Base-by-base conservation (phyloP, 2,329 filamentous ascomycete species). In the Ophiognomonia clavigignenti-juglandacearum region DNA sequence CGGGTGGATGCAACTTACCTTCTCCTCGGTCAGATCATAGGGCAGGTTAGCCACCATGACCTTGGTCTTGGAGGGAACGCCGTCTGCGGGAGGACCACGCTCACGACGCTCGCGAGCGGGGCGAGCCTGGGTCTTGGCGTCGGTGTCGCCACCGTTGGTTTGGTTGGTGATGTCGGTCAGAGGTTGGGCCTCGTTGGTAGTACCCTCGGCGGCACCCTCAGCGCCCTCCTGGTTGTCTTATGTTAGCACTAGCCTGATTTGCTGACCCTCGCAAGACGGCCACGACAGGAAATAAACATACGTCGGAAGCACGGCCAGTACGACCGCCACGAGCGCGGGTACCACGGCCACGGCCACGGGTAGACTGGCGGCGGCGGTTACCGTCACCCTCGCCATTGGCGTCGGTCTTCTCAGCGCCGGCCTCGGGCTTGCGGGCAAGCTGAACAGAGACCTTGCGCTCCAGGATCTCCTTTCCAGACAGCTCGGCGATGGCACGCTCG, bases 31-130 rank as follows among this genome's bases (percentile, higher is more conserved):
- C 69, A 97, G 81, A 74, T 98, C 92, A 66, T 98, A 98, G 44
- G 93, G 93, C 54, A 98, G 83, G 78, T 98, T 98, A 64, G 93
- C 93, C 64, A 98, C 93, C 93, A 98, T 98, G 73, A 98, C 89
- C 86, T 98, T 98, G 72, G 88, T 97, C 85, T 96, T 96, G 72
- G 92, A 97, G 57, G 93, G 86, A 64, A 98, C 88, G 59, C 93
- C 93, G 67, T 98, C 92, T 70, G 95, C 92, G 52, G 93, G 93
- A 56, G 93, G 93, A 55, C 93, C 93, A 69, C 93, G 91, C 82
- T 96, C 79, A 59, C 81, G 77, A 61, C 79, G 77, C 73, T 82
- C 77, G 62, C 78, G 78, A 61, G 73, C 71, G 60, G 72, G 68
- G 53, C 77, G 77, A 60, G 70, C 64, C 64, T 78, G 71, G 51